These are phyloP conservation scores for Isoetes engelmannii DNA, from an alignment of 83 land plant species.

Conservation along the genomic window DNA sequence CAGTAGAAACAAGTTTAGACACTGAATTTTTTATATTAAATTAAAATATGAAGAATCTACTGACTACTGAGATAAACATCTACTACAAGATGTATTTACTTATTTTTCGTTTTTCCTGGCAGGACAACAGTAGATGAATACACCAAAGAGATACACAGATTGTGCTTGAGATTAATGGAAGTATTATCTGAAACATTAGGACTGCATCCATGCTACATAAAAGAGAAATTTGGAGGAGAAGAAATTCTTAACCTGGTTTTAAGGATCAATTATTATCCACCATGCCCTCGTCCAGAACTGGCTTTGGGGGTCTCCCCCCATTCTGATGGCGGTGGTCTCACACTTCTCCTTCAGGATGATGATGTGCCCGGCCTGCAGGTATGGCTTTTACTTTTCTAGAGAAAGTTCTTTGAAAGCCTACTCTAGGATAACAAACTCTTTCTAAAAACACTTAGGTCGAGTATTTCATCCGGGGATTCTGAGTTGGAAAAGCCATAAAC, in stretches of 20 bases:
- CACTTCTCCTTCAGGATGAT: constrained; percentile 17
- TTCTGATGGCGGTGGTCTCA: constrained; percentile 23
- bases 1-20: no score
- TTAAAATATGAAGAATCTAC: no score
- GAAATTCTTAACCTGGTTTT: constrained; percentile 10
- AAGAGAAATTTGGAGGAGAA: neutral
- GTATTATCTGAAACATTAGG: constrained; percentile 15
- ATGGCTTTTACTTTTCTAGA: no score
- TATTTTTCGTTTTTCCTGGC: neutral
- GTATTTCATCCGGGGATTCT: no score
- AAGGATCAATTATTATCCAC: constrained; percentile 20
- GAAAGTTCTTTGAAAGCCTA: no score
- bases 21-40: no score
- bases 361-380: constrained; percentile 19
- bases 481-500: no score
- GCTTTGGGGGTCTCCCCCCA: constrained; percentile 21
- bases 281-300: constrained; percentile 17
- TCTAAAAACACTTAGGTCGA: no score
- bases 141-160: constrained; percentile 15
- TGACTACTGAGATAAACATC: no score
- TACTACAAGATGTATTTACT: neutral
- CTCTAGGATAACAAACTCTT: no score
- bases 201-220: constrained; percentile 8
- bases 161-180: constrained; percentile 8
- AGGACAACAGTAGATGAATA: constrained; percentile 16